A percentile compares a stretch with the other conserved stretches of the same genome.
Evolutionary conservation across 108 stramenopile genomes (phyloP).

Genomic region (Nitzschia inconspicua): DNA sequence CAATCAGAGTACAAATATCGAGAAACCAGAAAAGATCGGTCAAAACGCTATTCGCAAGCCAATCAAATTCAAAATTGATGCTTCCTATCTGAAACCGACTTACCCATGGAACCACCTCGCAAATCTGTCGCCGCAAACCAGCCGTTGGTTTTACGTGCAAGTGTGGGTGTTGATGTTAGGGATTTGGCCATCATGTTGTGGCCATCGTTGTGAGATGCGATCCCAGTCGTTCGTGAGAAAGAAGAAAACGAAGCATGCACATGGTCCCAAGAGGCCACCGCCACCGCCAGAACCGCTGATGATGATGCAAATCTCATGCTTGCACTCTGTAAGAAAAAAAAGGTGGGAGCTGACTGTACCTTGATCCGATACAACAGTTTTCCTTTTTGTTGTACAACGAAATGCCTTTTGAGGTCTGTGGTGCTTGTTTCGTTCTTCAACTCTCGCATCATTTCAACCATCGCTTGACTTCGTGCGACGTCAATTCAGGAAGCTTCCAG

Average conservation of each 20-base stretch:
- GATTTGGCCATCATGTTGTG: not conserved
- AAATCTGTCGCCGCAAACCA: conserved; percentile 11
- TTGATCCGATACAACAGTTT: too few species aligned
- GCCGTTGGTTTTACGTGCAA: not conserved
- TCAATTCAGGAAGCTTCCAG: too few species aligned
- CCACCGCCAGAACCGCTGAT: conserved; percentile 12
- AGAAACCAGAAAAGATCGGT: not conserved
- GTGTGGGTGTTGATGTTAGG: not conserved
- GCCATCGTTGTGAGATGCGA: not conserved
- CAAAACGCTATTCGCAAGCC: not conserved
- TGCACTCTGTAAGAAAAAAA: too few species aligned
- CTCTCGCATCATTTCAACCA: too few species aligned
- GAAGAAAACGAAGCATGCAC: conserved; percentile 19
- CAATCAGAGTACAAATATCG: not conserved
- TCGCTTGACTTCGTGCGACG: too few species aligned
- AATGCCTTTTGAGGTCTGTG: too few species aligned
- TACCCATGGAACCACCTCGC: conserved; percentile 33
- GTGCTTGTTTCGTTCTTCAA: too few species aligned
- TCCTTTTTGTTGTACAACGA: too few species aligned
- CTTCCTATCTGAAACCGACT: not conserved
- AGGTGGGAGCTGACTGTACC: too few species aligned
- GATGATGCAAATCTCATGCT: conserved; percentile 21
- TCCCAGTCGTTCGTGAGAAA: not conserved
- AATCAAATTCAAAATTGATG: not conserved
- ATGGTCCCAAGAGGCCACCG: not conserved